Evolutionary conservation across 345 rosid species (phyloP).

Genomic region (Capsella bursapastoris): DNA sequence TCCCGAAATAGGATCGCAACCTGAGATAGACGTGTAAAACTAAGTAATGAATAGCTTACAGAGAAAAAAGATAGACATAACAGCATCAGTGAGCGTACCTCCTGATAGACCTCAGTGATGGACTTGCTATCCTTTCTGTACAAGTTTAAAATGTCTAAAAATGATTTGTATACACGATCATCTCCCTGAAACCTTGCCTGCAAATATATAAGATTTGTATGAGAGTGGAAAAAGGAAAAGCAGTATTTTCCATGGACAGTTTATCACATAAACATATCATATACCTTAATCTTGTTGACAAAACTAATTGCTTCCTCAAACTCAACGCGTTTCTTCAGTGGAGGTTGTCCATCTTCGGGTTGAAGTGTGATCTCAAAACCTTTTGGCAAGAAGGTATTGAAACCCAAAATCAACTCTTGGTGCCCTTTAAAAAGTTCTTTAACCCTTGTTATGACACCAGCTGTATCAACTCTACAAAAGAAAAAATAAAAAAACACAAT

Average conservation of each 20-base stretch:
- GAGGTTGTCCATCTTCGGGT: conserved; percentile 64
- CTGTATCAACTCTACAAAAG: conserved; percentile 69
- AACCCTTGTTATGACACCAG: conserved; percentile 85
- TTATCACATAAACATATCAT: conserved; percentile 27
- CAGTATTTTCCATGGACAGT: not conserved
- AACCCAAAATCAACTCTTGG: conserved; percentile 79
- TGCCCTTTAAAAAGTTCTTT: conserved; percentile 90
- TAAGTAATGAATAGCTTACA: not conserved
- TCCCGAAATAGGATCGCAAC: conserved; percentile 74
- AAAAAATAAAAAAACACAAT: conserved; percentile 1
- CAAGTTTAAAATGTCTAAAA: conserved; percentile 85
- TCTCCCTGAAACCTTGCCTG: conserved; percentile 90
- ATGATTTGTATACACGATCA: conserved; percentile 88
- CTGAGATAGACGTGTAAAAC: conserved; percentile 45
- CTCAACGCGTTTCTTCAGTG: conserved; percentile 82
- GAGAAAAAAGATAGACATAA: not conserved
- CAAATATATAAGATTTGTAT: conserved; percentile 23
- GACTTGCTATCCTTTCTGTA: conserved; percentile 87
- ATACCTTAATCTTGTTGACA: conserved; percentile 92
- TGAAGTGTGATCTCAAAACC: conserved; percentile 87
- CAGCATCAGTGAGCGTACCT: conserved; percentile 53
- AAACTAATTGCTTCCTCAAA: conserved; percentile 89
- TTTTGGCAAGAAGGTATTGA: conserved; percentile 90
- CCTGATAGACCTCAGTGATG: conserved; percentile 78
- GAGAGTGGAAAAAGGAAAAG: not conserved